Evolutionary conservation across 352 stramenopile species (phyloP).

Genomic region (Phytophthora uliginosa): DNA sequence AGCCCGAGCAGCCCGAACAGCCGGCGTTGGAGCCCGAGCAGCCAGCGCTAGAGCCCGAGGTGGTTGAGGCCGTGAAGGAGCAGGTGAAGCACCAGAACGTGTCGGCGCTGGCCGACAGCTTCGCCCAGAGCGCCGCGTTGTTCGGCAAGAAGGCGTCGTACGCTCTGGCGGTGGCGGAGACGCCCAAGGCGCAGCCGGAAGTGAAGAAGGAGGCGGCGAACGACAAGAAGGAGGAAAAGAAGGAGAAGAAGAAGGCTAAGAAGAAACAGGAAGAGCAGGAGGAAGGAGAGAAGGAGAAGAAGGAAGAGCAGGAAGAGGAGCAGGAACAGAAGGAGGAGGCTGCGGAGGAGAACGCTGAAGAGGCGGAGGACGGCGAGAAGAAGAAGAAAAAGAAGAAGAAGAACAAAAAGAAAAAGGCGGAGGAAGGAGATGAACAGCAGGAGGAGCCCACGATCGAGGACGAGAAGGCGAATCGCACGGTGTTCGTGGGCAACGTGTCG

Average conservation of each 20-base stretch:
- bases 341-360: not conserved
- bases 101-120: constrained; percentile 55
- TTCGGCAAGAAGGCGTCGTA: constrained; percentile 80
- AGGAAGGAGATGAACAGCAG: constrained; percentile 13
- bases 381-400: constrained; percentile 37
- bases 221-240: constrained; percentile 10
- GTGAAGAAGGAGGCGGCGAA: not conserved
- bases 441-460: constrained; percentile 44
- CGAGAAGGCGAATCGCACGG: constrained; percentile 81
- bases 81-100: constrained; percentile 35
- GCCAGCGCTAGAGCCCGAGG: constrained; percentile 22
- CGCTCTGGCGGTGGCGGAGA: constrained; percentile 22
- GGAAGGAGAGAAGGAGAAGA: constrained; percentile 12
- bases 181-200: constrained; percentile 14
- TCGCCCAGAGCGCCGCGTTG: constrained; percentile 68
- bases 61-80: constrained; percentile 29
- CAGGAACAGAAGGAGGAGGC: constrained; percentile 19
- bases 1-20: not conserved
- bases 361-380: constrained; percentile 21
- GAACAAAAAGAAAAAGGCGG: constrained; percentile 19
- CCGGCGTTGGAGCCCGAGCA: constrained; percentile 20
- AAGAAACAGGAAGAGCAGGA: constrained; percentile 17
- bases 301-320: constrained; percentile 28
- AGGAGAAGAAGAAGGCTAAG: constrained; percentile 19
- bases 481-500: constrained; percentile 95